phyloP scores from a whole-genome alignment of 164 flowering plant species.

The Berberis thunbergii region DNA sequence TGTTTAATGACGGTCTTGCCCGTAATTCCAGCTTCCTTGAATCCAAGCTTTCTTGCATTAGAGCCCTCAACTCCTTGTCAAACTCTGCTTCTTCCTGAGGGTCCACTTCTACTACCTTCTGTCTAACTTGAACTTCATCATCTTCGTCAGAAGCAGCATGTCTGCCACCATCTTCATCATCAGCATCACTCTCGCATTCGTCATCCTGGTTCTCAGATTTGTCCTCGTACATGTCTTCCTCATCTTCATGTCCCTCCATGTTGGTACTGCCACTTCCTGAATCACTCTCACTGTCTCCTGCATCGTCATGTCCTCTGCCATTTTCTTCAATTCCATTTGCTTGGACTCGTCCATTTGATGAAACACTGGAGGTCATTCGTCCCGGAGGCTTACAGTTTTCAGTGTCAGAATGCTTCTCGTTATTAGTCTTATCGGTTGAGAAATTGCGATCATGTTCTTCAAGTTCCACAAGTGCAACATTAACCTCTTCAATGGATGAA shows the following conservation, averaged over 20 bases:
- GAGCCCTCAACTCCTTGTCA: constrained; percentile 78
- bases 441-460: constrained; percentile 77
- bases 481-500: constrained; percentile 74
- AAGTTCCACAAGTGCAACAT: constrained; percentile 57
- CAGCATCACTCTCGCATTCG: constrained; percentile 16
- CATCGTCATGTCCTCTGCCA: too few relatives aligned
- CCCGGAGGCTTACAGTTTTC: too few relatives aligned
- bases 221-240: constrained; percentile 56
- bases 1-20: constrained; percentile 71
- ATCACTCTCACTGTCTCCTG: constrained; percentile 59
- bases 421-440: not conserved
- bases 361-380: too few relatives aligned
- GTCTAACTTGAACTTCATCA: constrained; percentile 81
- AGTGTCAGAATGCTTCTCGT: too few relatives aligned
- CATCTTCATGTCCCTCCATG: constrained; percentile 47
- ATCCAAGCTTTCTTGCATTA: constrained; percentile 93
- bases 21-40: constrained; percentile 74
- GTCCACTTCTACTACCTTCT: constrained; percentile 54
- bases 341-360: too few relatives aligned
- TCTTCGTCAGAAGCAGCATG: constrained; percentile 76
- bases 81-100: constrained; percentile 82
- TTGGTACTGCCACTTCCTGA: constrained; percentile 70
- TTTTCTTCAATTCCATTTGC: too few relatives aligned
- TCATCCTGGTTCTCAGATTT: constrained; percentile 21
- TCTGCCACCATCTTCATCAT: constrained; percentile 55